These are phyloP conservation scores for Tricholoma matsutake DNA, from an alignment of 768 basidiomycete genomes.

Conservation along the genomic window DNA sequence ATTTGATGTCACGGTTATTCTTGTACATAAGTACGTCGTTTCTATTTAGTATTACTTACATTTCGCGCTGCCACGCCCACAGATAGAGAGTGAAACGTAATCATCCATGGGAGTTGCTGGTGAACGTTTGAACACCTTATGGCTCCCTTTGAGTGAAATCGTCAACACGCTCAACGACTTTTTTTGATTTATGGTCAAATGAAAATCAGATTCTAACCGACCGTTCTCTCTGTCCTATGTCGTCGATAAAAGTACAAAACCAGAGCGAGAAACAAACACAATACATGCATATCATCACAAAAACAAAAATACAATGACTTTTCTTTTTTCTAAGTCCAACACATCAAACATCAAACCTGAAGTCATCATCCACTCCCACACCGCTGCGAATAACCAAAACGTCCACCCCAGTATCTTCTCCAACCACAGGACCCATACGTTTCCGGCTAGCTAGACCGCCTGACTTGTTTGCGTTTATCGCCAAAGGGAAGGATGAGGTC, in stretches of 20 bases:
- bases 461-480: neutral
- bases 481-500: neutral
- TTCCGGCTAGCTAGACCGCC: neutral
- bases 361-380: neutral
- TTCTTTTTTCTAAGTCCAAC: neutral
- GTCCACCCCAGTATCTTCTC: neutral
- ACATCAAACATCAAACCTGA: slow-evolving; percentile 5
- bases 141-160: no score
- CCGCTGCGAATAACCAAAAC: neutral
- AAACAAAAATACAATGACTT: neutral
- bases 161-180: no score
- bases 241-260: no score
- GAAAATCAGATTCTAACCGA: no score
- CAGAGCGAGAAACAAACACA: neutral
- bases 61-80: no score
- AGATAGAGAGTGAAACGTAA: no score
- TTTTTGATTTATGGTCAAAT: no score
- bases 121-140: no score
- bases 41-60: no score
- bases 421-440: neutral
- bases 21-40: no score
- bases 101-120: no score
- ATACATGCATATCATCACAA: neutral
- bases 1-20: neutral
- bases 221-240: no score